A percentile compares a stretch with the other conserved stretches of the same genome.
Evolutionary conservation across 768 basidiomycete genomes (phyloP).

Genomic region (Clavaria fumosa): DNA sequence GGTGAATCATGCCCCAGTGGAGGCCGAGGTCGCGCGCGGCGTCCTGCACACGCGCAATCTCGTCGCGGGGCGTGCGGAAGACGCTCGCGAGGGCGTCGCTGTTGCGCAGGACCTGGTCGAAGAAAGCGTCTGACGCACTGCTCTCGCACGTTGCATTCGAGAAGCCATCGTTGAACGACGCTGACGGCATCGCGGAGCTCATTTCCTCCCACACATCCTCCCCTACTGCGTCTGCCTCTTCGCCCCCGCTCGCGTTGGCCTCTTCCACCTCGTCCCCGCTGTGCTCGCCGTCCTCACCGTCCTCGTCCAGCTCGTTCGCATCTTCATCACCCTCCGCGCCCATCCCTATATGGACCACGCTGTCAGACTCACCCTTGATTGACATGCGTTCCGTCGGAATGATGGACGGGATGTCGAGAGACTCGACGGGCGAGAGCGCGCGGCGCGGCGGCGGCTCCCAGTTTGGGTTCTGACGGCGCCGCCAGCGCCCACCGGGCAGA

Average conservation of each 20-base stretch:
- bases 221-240: conserved; percentile 10
- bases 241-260: conserved; percentile 10
- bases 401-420: conserved; percentile 7
- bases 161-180: no score
- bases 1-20: conserved; percentile 15
- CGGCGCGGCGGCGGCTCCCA: conserved; percentile 14
- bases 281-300: conserved; percentile 5
- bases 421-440: conserved; percentile 6
- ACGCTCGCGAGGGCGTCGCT: conserved; percentile 17
- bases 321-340: conserved; percentile 12
- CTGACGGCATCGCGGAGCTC: neutral
- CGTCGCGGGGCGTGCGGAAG: conserved; percentile 16
- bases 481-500: conserved; percentile 9
- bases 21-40: conserved; percentile 17
- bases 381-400: conserved; percentile 16
- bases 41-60: conserved; percentile 14
- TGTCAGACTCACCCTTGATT: conserved; percentile 13
- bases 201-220: neutral
- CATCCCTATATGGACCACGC: conserved; percentile 6
- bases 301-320: conserved; percentile 10
- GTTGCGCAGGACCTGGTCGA: conserved; percentile 2
- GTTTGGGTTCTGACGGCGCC: conserved; percentile 21
- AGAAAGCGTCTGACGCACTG: neutral
- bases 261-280: conserved; percentile 4
- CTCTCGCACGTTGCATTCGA: no score